These are phyloP conservation scores for Coemansia sp. DNA, from an alignment of 192 early-diverging fungal genomes.

Conservation along the genomic window DNA sequence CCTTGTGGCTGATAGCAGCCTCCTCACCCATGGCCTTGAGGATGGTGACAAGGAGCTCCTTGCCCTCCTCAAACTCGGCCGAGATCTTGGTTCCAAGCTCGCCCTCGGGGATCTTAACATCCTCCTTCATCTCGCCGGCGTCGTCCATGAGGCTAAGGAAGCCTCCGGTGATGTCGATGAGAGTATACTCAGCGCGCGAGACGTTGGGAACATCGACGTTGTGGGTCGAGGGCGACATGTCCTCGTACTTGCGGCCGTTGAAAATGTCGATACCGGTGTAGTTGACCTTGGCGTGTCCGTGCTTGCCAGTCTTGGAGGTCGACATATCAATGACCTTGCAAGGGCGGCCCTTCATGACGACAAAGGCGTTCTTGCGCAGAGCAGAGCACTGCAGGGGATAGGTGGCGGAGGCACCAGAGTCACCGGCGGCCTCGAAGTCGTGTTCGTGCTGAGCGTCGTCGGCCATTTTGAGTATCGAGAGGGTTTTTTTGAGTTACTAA, in stretches of 20 bases:
- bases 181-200: constrained; percentile 76
- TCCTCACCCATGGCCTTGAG: constrained; percentile 92
- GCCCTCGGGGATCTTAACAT: constrained; percentile 88
- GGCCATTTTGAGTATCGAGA: constrained; percentile 49
- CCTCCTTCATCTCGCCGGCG: constrained; percentile 91
- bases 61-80: constrained; percentile 74
- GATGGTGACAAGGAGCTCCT: constrained; percentile 86
- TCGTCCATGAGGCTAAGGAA: constrained; percentile 87
- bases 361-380: constrained; percentile 96
- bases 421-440: constrained; percentile 69
- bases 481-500: background rate
- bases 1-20: constrained; percentile 79
- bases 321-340: constrained; percentile 99
- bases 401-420: constrained; percentile 89
- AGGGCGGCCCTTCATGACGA: constrained; percentile 97
- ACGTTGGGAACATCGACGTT: constrained; percentile 99
- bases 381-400: constrained; percentile 99
- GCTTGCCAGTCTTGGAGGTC: constrained; percentile 99
- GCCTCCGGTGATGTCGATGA: constrained; percentile 90
- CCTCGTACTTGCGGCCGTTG: constrained; percentile 97
- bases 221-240: constrained; percentile 99
- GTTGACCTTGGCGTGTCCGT: constrained; percentile 99
- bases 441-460: constrained; percentile 68
- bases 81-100: constrained; percentile 77
- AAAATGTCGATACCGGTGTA: constrained; percentile 95